Evolutionary conservation across 352 stramenopile species (phyloP), one percentile per base, ranked within the genome.

Genomic region (Pythium biforme): DNA sequence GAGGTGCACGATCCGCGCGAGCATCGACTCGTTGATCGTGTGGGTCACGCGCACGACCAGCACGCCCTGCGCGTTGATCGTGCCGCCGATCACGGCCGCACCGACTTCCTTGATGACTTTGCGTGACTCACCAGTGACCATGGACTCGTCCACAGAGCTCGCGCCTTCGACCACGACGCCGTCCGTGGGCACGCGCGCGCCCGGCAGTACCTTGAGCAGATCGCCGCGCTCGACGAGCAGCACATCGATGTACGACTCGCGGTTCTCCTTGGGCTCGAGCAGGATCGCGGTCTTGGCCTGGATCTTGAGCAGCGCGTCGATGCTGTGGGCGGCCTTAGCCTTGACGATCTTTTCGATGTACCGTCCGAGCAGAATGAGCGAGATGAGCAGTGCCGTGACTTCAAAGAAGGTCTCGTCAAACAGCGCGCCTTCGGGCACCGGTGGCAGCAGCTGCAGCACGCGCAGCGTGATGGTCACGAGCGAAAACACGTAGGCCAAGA

Each of bases 201-300:
- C 82, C 0, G 84, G 84, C 0, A 93, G 68, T 1, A 91, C 81
- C 60, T 85, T 86, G 17, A 91, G 67, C 19, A 87, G 50, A 49
- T 93, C 84, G 9, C 78, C 69, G n/a, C 79, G 78, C 52, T 93
- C 73, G 0, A 93, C 76, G n/a, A 93, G 74, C 46, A 86, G 72
- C 20, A 91, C 70, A 37, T 93, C 84, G 62, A 93, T 88, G 63
- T 89, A 87, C 40, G 78, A 65, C 51, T 92, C 84, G 43, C 84
- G 43, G 15, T 52, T 80, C 47, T 75, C 55, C 5, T 70, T 58
- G 0, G 65, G 64, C 26, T 90, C 83, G 20, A 98, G 68, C 55
- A 98, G 74, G 39, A 96, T 95, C 12, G 96, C 96, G 1, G 81
- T 95, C 65, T 91, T 91, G 31, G 82, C 78, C 57, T 93, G 81